Base-by-base conservation (phyloP, 805 yeast genomes). In the Millerozyma acaciae region DNA sequence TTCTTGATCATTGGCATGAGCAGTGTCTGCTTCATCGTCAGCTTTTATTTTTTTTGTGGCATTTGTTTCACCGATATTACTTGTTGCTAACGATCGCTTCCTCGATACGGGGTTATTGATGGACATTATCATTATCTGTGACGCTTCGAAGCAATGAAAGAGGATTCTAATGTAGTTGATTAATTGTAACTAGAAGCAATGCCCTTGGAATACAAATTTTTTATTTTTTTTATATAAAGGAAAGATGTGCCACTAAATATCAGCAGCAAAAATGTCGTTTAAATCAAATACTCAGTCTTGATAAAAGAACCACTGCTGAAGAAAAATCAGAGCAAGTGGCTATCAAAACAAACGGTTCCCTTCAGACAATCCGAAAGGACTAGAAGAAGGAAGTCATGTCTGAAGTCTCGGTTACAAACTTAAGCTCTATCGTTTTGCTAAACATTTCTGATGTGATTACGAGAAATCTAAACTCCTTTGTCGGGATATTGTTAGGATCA, bases 61-160 rank as follows among this genome's bases (percentile, higher is more conserved):
- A 17, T 14, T 33, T 9, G 26, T 39, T 28, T 28, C 31, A 8
- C 21, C 23, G 14, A 9, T 10, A 12, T 14, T 13, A 5, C 23
- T 10, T 7, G 13, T 23, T n/a, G 26, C 10, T 13, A 28, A 4
- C 19, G 20, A 17, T 20, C 32, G 32, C 44, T 62, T 62, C 37
- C 67, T 50, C 31, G 58, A 39, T 35, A 55, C 38, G 13, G 66
- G 65, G 32, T 62, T 66, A 44, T 56, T 62, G 33, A 60, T 48
- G 33, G 66, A 56, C 64, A 62, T 60, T 38, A 55, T 58, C 65
- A 60, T 60, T 27, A n/a, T 43, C 13, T 19, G 12, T 7, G 10
- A n/a, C n/a, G n/a, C n/a, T n/a, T n/a, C n/a, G n/a, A n/a, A n/a
- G n/a, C n/a, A n/a, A n/a, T n/a, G n/a, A n/a, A n/a, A n/a, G n/a